Conservation (phyloP, 345 rosid species). For the Reutealis trisperma region DNA sequence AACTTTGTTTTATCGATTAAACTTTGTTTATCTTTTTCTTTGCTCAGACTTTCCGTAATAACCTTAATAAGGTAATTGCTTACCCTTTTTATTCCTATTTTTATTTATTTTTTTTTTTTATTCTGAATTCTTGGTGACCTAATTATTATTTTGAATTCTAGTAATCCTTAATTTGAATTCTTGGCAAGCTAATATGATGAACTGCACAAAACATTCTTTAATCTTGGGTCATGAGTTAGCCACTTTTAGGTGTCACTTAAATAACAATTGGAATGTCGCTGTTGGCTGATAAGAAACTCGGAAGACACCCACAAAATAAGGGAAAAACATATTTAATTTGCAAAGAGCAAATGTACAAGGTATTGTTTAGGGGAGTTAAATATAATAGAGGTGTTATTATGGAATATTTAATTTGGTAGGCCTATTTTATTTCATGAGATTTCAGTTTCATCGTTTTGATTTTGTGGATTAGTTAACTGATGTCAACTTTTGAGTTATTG, state of each 20-base stretch:
- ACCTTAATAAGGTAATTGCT: conserved; percentile 80
- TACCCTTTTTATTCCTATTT: not conserved
- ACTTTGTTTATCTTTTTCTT: conserved; percentile 7
- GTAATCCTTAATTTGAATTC: not conserved
- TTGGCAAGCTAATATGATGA: conserved; percentile 1
- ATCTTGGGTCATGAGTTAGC: not conserved
- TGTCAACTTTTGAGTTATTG: not conserved
- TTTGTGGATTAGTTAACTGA: not conserved
- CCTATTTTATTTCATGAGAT: not conserved
- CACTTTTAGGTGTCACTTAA: not conserved
- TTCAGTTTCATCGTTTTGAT: not conserved
- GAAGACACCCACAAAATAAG: no score
- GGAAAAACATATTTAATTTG: not conserved
- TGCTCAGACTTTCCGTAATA: conserved; percentile 84
- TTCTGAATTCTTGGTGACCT: not conserved
- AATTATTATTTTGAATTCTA: not conserved
- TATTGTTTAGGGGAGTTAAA: not conserved
- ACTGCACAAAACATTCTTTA: not conserved
- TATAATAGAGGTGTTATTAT: not conserved
- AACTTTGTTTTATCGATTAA: conserved; percentile 33
- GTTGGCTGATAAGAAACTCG: no score
- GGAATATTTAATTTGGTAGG: not conserved
- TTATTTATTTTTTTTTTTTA: no score
- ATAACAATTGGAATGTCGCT: not conserved
- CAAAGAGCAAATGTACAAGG: not conserved